Evolutionary conservation across 2,329 filamentous ascomycete species (phyloP).

Genomic region (Eutypella sp.): DNA sequence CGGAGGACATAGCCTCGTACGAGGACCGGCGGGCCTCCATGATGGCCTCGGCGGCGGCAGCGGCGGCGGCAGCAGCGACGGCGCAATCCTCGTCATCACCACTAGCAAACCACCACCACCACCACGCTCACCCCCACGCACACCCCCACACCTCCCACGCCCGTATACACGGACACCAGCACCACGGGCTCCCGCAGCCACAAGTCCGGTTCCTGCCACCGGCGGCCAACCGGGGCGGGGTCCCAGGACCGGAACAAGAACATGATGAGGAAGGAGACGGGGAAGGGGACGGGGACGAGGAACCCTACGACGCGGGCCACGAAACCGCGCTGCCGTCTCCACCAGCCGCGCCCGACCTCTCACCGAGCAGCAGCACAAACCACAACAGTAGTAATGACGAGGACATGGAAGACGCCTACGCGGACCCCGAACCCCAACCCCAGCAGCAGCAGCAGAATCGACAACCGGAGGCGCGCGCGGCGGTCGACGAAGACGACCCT

Average conservation of each 20-base stretch:
- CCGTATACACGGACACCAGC: slow-evolving; percentile 3
- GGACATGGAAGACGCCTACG: slow-evolving; percentile 18
- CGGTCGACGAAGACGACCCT: slow-evolving; percentile 23
- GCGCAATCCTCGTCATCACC: slow-evolving; percentile 17
- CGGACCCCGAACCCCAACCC: too few species aligned
- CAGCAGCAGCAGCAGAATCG: not conserved
- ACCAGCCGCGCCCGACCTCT: slow-evolving; percentile 6
- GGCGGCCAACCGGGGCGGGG: not conserved
- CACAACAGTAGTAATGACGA: slow-evolving; percentile 15
- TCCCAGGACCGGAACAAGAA: not conserved
- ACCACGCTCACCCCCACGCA: slow-evolving; percentile 3
- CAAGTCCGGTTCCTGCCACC: not conserved
- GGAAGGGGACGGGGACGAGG: not conserved
- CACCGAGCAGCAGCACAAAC: not conserved
- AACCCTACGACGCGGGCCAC: not conserved
- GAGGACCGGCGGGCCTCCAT: slow-evolving; percentile 51
- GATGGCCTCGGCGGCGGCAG: slow-evolving; percentile 19
- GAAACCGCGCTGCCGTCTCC: slow-evolving; percentile 18
- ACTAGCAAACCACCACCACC: slow-evolving; percentile 1
- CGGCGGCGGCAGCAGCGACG: slow-evolving; percentile 14
- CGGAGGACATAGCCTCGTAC: slow-evolving; percentile 66
- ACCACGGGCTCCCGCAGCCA: not conserved
- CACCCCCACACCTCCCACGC: slow-evolving; percentile 2
- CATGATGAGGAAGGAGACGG: not conserved
- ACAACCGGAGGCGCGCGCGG: too few species aligned